These are phyloP conservation scores for Camellia sinensis DNA, from an alignment of 148 eudicot genomes.

Conservation along the genomic window DNA sequence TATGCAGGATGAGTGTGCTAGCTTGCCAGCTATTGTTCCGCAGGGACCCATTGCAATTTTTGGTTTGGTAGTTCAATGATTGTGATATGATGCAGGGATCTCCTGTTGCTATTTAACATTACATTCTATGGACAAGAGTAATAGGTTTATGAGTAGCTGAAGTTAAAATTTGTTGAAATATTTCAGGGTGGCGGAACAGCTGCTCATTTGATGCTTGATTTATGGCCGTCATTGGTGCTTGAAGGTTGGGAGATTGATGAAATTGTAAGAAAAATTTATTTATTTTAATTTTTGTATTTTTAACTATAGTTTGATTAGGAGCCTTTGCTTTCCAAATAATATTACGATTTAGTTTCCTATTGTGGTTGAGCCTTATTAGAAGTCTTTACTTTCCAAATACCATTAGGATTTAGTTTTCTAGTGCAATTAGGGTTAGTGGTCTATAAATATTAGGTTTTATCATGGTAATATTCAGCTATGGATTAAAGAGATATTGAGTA, in stretches of 20 bases:
- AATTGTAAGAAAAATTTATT: constrained; percentile 32
- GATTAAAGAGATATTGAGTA: no score
- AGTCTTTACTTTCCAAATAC: no score
- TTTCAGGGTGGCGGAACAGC: constrained; percentile 85
- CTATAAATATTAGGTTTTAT: no score
- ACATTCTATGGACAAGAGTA: constrained; percentile 2
- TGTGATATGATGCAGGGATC: not conserved
- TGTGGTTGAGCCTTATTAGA: no score
- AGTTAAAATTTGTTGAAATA: constrained; percentile 10
- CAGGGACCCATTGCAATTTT: constrained; percentile 74
- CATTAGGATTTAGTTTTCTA: no score
- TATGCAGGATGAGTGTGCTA: constrained; percentile 69
- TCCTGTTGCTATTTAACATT: constrained; percentile 7
- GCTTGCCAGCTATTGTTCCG: constrained; percentile 76
- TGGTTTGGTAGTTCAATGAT: constrained; percentile 55
- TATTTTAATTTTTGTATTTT: no score
- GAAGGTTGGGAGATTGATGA: constrained; percentile 93
- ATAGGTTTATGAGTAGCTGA: not conserved
- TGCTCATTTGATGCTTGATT: constrained; percentile 63
- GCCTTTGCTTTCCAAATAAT: not conserved
- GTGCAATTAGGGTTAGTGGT: no score
- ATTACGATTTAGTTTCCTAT: no score
- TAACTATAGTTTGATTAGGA: not conserved
- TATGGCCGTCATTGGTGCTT: constrained; percentile 70
- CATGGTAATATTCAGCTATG: no score